Conservation (phyloP, 345 rosid species). For the Noccaea bulbosa region DNA sequence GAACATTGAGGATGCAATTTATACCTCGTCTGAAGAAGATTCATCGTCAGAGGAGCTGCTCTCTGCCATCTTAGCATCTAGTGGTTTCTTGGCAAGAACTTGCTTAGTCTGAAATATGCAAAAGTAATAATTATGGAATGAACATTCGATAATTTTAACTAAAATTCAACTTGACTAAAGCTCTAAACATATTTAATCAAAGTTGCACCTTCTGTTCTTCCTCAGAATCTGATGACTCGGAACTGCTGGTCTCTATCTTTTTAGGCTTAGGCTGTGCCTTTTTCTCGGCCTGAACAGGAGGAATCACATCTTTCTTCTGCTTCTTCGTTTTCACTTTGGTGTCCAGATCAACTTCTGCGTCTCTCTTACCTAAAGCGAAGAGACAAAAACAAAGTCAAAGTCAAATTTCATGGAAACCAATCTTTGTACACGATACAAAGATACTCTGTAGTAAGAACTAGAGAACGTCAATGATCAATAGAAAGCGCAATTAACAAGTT, state of each 20-base stretch:
- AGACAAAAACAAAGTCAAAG: neutral
- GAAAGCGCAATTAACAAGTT: neutral
- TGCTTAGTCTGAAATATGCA: conserved; percentile 22
- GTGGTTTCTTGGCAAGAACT: conserved; percentile 42
- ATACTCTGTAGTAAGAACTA: neutral
- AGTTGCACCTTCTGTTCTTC: conserved; percentile 54
- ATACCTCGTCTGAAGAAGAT: conserved; percentile 49
- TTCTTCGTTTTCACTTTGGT: conserved; percentile 57
- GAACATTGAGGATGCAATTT: neutral
- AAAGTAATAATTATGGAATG: neutral
- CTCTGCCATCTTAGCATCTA: neutral
- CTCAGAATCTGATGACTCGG: conserved; percentile 49
- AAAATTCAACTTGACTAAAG: neutral
- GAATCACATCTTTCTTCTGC: conserved; percentile 56
- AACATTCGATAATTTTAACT: neutral
- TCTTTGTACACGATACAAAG: too few species aligned
- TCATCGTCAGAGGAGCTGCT: conserved; percentile 51
- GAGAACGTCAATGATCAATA: neutral
- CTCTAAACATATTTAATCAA: neutral
- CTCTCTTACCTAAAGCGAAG: conserved; percentile 60
- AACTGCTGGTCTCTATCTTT: conserved; percentile 53
- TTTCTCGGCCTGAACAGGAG: conserved; percentile 44
- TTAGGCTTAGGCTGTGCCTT: conserved; percentile 49
- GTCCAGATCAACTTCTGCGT: conserved; percentile 53
- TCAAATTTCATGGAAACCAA: neutral